phyloP scores from a whole-genome alignment of 495 filamentous ascomycete genomes.

The Tuber brumale region DNA sequence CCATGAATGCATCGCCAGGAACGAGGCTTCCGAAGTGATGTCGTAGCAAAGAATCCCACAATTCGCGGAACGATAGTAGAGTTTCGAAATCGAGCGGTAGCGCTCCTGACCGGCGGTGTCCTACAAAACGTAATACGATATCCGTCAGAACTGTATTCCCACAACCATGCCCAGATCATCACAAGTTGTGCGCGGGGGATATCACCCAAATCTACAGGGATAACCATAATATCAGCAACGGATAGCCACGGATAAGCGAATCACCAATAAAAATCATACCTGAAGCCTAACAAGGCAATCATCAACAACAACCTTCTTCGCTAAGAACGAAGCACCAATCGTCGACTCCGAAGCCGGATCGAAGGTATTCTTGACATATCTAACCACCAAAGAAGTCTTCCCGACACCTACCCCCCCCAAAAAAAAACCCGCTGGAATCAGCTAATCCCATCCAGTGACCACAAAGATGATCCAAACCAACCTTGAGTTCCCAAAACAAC shows the following conservation, averaged over 20 bases:
- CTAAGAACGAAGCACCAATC: constrained; percentile 89
- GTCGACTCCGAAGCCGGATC: constrained; percentile 67
- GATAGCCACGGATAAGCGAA: constrained; percentile 7
- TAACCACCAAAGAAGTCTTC: constrained; percentile 85
- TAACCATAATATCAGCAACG: neutral
- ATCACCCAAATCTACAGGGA: constrained; percentile 33
- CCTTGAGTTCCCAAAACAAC: constrained; percentile 81
- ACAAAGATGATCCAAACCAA: constrained; percentile 31
- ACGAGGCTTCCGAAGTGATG: constrained; percentile 79
- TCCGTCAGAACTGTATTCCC: neutral
- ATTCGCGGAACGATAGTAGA: constrained; percentile 94
- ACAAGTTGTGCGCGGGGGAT: neutral
- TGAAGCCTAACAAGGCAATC: constrained; percentile 48
- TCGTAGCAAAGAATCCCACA: constrained; percentile 92
- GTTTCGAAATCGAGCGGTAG: constrained; percentile 82
- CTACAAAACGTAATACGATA: neutral
- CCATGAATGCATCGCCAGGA: constrained; percentile 92
- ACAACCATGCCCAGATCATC: neutral
- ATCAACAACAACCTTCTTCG: constrained; percentile 81
- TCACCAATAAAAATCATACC: constrained; percentile 61
- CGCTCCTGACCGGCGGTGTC: constrained; percentile 78
- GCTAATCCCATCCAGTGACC: neutral
- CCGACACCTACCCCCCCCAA: constrained; percentile 71
- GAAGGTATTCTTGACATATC: constrained; percentile 77
- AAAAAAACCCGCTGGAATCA: neutral